Evolutionary conservation across 2,329 filamentous ascomycete species (phyloP).

Genomic region (Penicillium psychrosexuale): DNA sequence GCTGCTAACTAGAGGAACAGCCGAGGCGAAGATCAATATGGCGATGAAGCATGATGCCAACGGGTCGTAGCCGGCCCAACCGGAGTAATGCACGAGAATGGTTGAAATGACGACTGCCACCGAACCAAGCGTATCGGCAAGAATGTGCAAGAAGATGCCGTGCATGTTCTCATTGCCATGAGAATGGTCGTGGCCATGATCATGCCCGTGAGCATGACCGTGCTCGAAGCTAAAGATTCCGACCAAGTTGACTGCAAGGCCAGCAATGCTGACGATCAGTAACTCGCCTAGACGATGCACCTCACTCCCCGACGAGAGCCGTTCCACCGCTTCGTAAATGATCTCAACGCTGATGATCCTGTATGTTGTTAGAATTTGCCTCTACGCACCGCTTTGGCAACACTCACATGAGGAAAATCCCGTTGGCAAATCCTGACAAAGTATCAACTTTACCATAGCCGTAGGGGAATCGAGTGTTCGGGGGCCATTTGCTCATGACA

Average conservation of each 20-base stretch:
- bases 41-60: conserved; percentile 92
- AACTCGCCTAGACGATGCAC: conserved; percentile 82
- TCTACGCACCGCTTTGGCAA: too few species aligned
- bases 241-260: conserved; percentile 84
- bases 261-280: conserved; percentile 80
- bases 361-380: conserved; percentile 15
- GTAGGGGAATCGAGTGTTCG: conserved; percentile 84
- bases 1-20: conserved; percentile 79
- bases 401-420: conserved; percentile 81
- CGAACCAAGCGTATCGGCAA: conserved; percentile 91
- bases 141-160: conserved; percentile 91
- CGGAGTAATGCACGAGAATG: conserved; percentile 76
- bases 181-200: conserved; percentile 46
- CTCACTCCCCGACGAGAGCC: conserved; percentile 77
- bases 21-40: conserved; percentile 86
- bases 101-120: conserved; percentile 93
- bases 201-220: conserved; percentile 55
- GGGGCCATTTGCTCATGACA: conserved; percentile 95
- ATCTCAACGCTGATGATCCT: conserved; percentile 94
- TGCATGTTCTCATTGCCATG: conserved; percentile 97
- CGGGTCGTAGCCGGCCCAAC: conserved; percentile 93
- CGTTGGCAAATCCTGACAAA: conserved; percentile 92
- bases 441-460: conserved; percentile 97
- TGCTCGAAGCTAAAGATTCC: conserved; percentile 83
- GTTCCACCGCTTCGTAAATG: conserved; percentile 87